Percentiles rank a stretch among this genome's conserved stretches.
phyloP scores from a whole-genome alignment of 2,329 filamentous ascomycete genomes.

The Ceratocystis ficicola region DNA sequence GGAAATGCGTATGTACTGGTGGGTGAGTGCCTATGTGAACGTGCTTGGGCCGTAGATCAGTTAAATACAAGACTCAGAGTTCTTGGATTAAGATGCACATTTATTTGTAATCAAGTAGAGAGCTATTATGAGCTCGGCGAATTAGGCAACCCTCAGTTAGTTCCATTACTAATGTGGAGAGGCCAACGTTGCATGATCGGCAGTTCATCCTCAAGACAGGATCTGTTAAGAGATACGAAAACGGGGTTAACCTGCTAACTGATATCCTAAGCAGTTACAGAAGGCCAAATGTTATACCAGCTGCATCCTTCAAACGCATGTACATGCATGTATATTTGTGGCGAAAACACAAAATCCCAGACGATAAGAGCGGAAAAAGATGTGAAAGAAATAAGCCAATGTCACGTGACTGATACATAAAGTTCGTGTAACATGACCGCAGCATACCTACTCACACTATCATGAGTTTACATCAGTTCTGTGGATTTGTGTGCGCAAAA shows the following conservation, averaged over 20 bases:
- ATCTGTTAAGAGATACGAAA: not conserved
- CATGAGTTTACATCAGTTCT: not conserved
- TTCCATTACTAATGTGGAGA: not conserved
- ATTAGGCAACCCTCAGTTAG: not conserved
- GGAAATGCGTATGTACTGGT: too few relatives aligned
- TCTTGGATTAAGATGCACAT: not conserved
- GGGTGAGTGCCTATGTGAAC: not conserved
- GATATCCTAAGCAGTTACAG: not conserved
- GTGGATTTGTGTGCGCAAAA: not conserved
- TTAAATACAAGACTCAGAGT: too few relatives aligned
- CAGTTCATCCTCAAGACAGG: not conserved
- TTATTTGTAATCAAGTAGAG: not conserved
- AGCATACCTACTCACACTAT: not conserved
- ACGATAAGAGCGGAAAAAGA: not conserved
- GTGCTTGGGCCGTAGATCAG: too few relatives aligned
- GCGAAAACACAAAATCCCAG: not conserved
- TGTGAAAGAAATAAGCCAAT: not conserved
- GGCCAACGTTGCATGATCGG: not conserved
- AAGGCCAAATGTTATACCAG: not conserved
- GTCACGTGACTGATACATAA: not conserved
- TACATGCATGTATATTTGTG: not conserved
- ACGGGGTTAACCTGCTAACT: not conserved
- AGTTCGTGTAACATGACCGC: not conserved
- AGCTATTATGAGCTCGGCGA: not conserved
- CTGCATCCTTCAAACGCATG: not conserved